A percentile compares a stretch with the other conserved stretches of the same genome.
These are phyloP conservation scores for Euphorbia schlechtendalii DNA, from an alignment of 441 rosid genomes.

Conservation along the genomic window DNA sequence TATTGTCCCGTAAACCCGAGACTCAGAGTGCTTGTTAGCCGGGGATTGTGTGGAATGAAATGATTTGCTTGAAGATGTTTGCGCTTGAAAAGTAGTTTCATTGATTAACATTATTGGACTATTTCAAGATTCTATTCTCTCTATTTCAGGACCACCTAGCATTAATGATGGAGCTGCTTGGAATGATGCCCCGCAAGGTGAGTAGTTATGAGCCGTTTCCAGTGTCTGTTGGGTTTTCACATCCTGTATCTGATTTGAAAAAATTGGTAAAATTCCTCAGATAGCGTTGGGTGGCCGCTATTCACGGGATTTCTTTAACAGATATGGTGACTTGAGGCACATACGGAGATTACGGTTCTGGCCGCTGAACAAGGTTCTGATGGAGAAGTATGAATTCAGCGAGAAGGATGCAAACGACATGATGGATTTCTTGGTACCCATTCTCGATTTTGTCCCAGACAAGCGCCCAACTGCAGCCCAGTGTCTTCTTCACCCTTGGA, in stretches of 20 bases:
- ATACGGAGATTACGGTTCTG: constrained; percentile 60
- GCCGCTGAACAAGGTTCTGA: constrained; percentile 55
- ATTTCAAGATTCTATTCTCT: background rate
- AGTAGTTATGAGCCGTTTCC: constrained; percentile 12
- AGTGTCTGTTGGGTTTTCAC: background rate
- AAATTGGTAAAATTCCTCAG: constrained; percentile 25
- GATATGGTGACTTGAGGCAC: constrained; percentile 61
- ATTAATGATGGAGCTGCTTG: constrained; percentile 75
- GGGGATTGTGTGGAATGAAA: too few species aligned
- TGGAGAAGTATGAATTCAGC: constrained; percentile 54
- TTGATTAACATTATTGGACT: background rate
- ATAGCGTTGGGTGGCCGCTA: constrained; percentile 68
- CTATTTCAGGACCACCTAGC: constrained; percentile 63
- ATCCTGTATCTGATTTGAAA: constrained; percentile 8
- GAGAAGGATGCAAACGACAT: constrained; percentile 57
- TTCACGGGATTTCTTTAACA: constrained; percentile 58
- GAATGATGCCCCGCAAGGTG: constrained; percentile 82
- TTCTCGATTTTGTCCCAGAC: constrained; percentile 64
- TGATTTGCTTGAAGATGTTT: too few species aligned
- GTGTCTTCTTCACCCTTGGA: constrained; percentile 62
- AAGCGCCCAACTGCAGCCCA: constrained; percentile 63
- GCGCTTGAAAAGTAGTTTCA: too few species aligned
- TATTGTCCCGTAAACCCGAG: background rate
- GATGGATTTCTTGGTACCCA: constrained; percentile 53
- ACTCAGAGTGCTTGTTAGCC: background rate